Evolutionary conservation across 495 filamentous ascomycete genomes (phyloP).

Genomic region (Clohesyomyces aquaticus): DNA sequence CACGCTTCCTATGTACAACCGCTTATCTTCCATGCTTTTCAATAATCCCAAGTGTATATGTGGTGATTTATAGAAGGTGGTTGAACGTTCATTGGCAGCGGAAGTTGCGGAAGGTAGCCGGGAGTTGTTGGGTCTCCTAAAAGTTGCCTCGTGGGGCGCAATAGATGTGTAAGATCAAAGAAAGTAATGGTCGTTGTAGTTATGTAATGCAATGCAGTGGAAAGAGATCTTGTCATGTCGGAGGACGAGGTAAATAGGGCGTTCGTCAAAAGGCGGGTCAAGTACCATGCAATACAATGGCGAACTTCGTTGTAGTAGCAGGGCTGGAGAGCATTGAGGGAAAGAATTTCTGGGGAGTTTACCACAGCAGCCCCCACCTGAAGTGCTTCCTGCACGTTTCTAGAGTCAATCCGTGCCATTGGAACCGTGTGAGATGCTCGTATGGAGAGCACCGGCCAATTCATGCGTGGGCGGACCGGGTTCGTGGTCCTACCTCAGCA

Average conservation of each 20-base stretch:
- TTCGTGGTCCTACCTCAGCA: background rate
- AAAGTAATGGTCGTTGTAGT: background rate
- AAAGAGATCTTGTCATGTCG: no score
- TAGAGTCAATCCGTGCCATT: background rate
- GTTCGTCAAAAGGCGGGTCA: no score
- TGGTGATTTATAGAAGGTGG: background rate
- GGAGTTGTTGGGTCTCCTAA: background rate
- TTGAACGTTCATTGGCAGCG: background rate
- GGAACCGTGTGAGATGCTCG: background rate
- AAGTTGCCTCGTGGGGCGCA: background rate
- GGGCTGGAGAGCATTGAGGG: background rate
- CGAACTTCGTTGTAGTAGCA: background rate
- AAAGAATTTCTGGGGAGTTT: background rate
- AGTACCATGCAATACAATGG: no score
- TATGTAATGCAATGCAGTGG: no score
- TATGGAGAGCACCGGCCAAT: background rate
- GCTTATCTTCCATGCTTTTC: background rate
- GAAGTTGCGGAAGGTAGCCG: background rate
- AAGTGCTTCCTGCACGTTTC: background rate
- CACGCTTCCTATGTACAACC: background rate
- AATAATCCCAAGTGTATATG: background rate
- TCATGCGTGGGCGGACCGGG: background rate
- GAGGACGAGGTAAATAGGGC: no score
- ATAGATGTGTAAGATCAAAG: background rate
- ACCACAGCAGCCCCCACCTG: background rate